Conservation (phyloP, 352 stramenopile genomes). For the Globisporangium recalcitrans region DNA sequence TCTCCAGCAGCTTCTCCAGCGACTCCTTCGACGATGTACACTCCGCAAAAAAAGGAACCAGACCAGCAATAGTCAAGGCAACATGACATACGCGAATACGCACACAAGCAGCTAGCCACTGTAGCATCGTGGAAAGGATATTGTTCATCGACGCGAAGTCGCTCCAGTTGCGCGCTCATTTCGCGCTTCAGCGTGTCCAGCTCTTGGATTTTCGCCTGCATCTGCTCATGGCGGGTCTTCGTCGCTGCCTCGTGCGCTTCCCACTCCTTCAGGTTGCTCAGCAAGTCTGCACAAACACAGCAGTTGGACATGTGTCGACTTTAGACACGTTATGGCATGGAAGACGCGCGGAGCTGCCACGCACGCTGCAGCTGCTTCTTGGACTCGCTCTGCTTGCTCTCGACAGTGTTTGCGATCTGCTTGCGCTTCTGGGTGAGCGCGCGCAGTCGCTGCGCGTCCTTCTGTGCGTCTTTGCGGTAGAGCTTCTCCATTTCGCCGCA, state of each 20-base stretch:
- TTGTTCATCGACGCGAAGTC: constrained; percentile 65
- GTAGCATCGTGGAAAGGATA: constrained; percentile 29
- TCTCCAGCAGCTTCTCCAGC: constrained; percentile 51
- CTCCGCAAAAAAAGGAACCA: no score
- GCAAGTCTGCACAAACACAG: constrained; percentile 30
- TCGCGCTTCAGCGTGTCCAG: constrained; percentile 62
- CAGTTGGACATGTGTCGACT: neutral
- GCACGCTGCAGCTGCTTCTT: constrained; percentile 58
- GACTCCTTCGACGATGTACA: constrained; percentile 60
- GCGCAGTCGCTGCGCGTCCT: constrained; percentile 52
- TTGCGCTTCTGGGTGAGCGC: constrained; percentile 53
- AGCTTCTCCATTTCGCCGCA: constrained; percentile 59
- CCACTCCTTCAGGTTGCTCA: constrained; percentile 61
- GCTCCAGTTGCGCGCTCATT: constrained; percentile 58
- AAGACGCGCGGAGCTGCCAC: no score
- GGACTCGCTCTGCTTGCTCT: constrained; percentile 37
- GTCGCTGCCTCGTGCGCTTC: constrained; percentile 42
- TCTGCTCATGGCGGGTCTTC: constrained; percentile 45
- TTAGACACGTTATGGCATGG: neutral
- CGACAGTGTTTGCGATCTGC: constrained; percentile 43
- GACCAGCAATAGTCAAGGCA: constrained; percentile 1
- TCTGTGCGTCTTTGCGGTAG: constrained; percentile 52
- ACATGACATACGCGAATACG: neutral
- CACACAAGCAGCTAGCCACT: constrained; percentile 4
- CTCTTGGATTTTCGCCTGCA: constrained; percentile 52